Conservation (phyloP, 306 rosid genomes). For the Trifolium pratense region DNA sequence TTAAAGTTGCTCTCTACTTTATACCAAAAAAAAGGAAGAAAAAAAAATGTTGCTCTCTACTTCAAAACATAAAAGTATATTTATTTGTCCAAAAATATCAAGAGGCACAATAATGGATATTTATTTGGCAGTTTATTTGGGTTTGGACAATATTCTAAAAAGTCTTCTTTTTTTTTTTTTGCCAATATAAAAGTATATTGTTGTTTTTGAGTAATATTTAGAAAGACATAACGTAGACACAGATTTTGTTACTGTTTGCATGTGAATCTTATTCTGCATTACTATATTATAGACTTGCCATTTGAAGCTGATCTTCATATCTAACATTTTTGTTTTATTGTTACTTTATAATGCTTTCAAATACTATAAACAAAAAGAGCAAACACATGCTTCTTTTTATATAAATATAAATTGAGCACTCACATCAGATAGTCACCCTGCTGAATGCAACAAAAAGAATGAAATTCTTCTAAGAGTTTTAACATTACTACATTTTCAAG, state of each 20-base stretch:
- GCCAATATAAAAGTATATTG: background rate
- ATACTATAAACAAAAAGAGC: background rate
- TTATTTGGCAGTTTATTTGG: constrained; percentile 31
- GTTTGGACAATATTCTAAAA: constrained; percentile 17
- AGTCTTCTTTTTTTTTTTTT: too few relatives aligned
- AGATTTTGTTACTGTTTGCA: constrained; percentile 35
- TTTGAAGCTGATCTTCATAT: constrained; percentile 31
- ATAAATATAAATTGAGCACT: background rate
- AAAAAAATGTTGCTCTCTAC: background rate
- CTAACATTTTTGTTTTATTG: constrained; percentile 17
- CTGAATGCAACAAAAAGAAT: background rate
- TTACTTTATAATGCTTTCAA: constrained; percentile 18
- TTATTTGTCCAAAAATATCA: background rate
- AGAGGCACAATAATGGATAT: constrained; percentile 10
- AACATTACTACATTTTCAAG: background rate
- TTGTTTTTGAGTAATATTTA: constrained; percentile 1
- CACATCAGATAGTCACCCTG: background rate
- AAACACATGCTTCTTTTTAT: background rate
- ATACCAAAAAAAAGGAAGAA: too few relatives aligned
- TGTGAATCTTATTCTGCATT: constrained; percentile 34
- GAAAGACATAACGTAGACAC: background rate
- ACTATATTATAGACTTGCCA: constrained; percentile 8
- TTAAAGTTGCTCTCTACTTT: too few relatives aligned
- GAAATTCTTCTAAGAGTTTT: background rate
- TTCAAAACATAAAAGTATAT: constrained; percentile 20